Base-by-base conservation (phyloP, 1,284 basidiomycete genomes). In the Phenoliferia sp. region DNA sequence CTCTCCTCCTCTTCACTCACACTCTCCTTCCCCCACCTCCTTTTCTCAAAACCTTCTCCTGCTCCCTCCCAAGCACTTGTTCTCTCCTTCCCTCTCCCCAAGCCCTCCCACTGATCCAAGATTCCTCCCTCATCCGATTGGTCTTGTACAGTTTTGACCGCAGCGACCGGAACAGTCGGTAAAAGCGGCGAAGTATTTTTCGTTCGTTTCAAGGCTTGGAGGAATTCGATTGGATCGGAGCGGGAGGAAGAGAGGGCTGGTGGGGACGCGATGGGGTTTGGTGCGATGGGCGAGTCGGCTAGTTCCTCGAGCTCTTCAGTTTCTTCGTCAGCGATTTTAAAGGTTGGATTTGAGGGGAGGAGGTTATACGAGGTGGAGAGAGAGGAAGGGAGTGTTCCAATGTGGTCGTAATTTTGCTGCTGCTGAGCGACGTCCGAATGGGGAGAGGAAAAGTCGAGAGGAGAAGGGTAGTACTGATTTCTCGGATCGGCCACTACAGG, bases 371-470 rank as follows among this genome's bases (percentile, higher is more conserved):
- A 28, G 17, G 35, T 29, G n/a, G 59, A 29, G 31, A 17, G 32
- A 19, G 33, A 31, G 22, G 36, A 34, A 9, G 66, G 62, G 0
- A 65, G 35, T 3, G 57, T 44, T 17, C 63, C 66, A 10, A 68
- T 68, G 39, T 68, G 66, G 59, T 61, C 63, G 55, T 61, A 67
- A 17, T 3, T 22, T 3, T 32, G 16, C 29, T 57, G 56, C 4
- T 10, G 54, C 3, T 16, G 3, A 19, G 34, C 34, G n/a, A n/a
- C n/a, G 34, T 16, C 22, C 15, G 3, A 19, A 22, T 26, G 22
- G n/a, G 57, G 57, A 7, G 39, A 35, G 34, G 57, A 59, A n/a
- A 31, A 39, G 34, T 59, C 57, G 57, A 59, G 34, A 3, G 57
- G 57, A 28, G 57, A 59, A 26, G 57, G 34, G 22, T n/a, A 36